These are phyloP conservation scores for Ilex aquifolium DNA, from an alignment of 257 asterid genomes.

Conservation along the genomic window DNA sequence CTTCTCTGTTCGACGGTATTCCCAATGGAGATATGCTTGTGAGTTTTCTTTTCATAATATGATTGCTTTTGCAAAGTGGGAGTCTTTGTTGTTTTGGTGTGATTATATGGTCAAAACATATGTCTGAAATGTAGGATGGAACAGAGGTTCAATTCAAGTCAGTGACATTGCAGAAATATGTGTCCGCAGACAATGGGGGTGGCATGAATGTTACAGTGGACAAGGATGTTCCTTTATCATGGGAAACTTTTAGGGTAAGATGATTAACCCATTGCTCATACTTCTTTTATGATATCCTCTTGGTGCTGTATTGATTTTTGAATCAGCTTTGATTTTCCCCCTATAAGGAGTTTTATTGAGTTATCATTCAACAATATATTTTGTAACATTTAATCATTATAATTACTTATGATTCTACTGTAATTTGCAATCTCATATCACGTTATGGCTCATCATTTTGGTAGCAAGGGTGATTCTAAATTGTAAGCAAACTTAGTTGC, in stretches of 20 bases:
- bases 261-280: slow-evolving; percentile 9
- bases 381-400: no score
- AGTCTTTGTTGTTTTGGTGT: neutral
- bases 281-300: neutral
- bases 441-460: no score
- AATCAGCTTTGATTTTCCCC: no score
- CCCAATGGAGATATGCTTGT: slow-evolving; percentile 78
- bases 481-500: no score
- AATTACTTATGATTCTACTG: no score
- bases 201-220: slow-evolving; percentile 50
- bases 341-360: no score
- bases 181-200: slow-evolving; percentile 76
- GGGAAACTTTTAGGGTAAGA: slow-evolving; percentile 74
- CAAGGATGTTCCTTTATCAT: slow-evolving; percentile 53
- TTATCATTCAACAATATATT: no score
- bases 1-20: slow-evolving; percentile 69
- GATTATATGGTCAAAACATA: neutral
- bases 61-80: neutral
- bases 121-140: slow-evolving; percentile 60
- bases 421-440: no score
- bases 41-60: slow-evolving; percentile 15
- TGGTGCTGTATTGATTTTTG: neutral
- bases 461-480: no score
- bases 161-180: slow-evolving; percentile 40
- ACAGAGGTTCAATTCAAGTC: slow-evolving; percentile 63